These are phyloP conservation scores for Nymphaea thermarum DNA, from an alignment of 164 flowering plant genomes.

Conservation along the genomic window DNA sequence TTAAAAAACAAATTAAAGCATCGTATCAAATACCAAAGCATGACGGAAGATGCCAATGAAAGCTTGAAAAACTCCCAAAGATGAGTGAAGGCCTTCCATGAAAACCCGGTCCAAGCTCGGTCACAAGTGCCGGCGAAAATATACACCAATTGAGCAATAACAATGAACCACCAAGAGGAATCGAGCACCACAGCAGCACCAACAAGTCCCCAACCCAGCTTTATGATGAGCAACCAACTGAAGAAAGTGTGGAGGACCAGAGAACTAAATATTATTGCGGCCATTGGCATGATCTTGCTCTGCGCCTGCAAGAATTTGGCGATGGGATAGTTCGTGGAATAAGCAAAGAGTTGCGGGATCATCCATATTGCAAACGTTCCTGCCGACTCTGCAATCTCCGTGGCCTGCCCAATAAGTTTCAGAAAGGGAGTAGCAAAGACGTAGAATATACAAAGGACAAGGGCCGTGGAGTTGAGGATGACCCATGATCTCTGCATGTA, in stretches of 20 bases:
- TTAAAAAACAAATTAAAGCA: background rate
- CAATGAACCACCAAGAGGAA: slow-evolving; percentile 63
- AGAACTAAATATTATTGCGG: slow-evolving; percentile 4
- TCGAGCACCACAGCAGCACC: slow-evolving; percentile 68
- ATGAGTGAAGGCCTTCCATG: slow-evolving; percentile 49
- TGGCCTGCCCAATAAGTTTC: slow-evolving; percentile 2
- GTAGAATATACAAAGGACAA: slow-evolving; percentile 2
- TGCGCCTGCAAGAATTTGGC: slow-evolving; percentile 16
- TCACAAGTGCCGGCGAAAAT: slow-evolving; percentile 47
- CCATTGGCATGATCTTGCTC: slow-evolving; percentile 19
- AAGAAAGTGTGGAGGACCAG: slow-evolving; percentile 12
- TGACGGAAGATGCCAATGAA: slow-evolving; percentile 71
- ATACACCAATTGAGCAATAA: slow-evolving; percentile 42
- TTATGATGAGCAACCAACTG: slow-evolving; percentile 14
- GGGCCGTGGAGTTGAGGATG: background rate
- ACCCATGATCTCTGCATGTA: slow-evolving; percentile 12
- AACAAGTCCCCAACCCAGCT: slow-evolving; percentile 65
- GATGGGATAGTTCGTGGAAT: slow-evolving; percentile 3
- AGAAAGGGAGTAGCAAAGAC: slow-evolving; percentile 4
- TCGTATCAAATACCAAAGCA: slow-evolving; percentile 41
- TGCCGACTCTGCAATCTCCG: background rate
- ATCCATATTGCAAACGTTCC: slow-evolving; percentile 6
- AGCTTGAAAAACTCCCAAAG: slow-evolving; percentile 50
- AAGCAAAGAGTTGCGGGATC: slow-evolving; percentile 4
- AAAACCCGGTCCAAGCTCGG: slow-evolving; percentile 67